phyloP scores from a whole-genome alignment of 2,329 filamentous ascomycete species.

The Chaetomiaceae sp. region DNA sequence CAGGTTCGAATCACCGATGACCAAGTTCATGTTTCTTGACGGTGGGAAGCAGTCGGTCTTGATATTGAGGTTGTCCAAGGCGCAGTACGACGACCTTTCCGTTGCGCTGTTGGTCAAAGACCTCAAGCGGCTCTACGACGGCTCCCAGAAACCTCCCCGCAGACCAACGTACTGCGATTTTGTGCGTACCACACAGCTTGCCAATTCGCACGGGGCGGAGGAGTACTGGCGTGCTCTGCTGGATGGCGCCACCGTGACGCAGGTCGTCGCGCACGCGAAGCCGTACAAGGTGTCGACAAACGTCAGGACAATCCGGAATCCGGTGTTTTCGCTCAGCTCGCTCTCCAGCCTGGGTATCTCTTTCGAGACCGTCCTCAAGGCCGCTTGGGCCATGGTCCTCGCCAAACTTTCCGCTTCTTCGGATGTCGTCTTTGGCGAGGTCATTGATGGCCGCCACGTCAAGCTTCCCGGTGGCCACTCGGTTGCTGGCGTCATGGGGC shows the following conservation, averaged over 20 bases:
- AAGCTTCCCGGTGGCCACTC: constrained; percentile 48
- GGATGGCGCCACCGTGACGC: constrained; percentile 43
- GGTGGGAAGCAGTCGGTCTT: constrained; percentile 44
- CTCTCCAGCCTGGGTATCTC: constrained; percentile 41
- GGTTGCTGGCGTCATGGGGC: constrained; percentile 46
- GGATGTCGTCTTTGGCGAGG: constrained; percentile 54
- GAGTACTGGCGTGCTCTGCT: constrained; percentile 45
- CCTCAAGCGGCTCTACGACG: constrained; percentile 42
- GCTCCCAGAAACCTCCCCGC: constrained; percentile 29
- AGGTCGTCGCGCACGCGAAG: constrained; percentile 38
- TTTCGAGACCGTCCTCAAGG: constrained; percentile 51
- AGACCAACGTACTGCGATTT: constrained; percentile 46
- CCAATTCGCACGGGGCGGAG: constrained; percentile 35
- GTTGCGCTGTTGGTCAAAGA: constrained; percentile 45
- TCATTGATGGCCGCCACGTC: constrained; percentile 44
- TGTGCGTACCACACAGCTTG: constrained; percentile 36
- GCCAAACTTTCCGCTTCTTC: constrained; percentile 43
- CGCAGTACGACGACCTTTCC: constrained; percentile 46
- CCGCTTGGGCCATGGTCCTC: constrained; percentile 53
- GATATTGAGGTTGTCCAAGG: constrained; percentile 43
- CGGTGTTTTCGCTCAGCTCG: constrained; percentile 36
- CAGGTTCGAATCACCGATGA: constrained; percentile 41
- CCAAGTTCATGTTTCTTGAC: constrained; percentile 48
- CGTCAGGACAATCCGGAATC: constrained; percentile 37
- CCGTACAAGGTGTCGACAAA: constrained; percentile 37